These are phyloP conservation scores for Xerocomellus dryophilus DNA, from an alignment of 768 basidiomycete genomes.

Conservation along the genomic window DNA sequence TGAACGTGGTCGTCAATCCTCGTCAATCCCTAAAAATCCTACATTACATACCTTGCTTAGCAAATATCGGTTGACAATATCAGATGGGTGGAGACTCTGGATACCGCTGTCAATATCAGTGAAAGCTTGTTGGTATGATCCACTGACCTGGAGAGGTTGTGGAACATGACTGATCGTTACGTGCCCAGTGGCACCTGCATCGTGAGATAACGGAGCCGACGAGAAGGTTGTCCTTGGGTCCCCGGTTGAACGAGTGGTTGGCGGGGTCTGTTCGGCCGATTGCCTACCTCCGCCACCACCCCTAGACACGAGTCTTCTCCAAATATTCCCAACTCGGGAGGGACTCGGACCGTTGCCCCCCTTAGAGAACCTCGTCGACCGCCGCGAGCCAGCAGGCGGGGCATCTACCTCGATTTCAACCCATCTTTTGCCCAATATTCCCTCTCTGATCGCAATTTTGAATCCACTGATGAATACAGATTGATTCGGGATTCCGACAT, in stretches of 20 bases:
- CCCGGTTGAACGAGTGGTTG: not conserved
- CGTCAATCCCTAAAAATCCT: not conserved
- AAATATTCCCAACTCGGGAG: not conserved
- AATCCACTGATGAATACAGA: slow-evolving; percentile 23
- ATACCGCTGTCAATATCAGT: not conserved
- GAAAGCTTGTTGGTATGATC: no score
- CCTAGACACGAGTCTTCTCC: not conserved
- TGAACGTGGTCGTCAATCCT: no score
- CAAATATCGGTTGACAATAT: slow-evolving; percentile 13
- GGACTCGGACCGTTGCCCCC: not conserved
- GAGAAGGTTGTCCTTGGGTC: not conserved
- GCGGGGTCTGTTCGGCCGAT: not conserved
- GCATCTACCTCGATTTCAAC: slow-evolving; percentile 1
- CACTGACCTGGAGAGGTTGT: not conserved
- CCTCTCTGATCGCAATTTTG: slow-evolving; percentile 14
- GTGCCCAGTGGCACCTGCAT: not conserved
- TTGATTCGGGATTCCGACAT: slow-evolving; percentile 13
- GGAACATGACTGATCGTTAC: slow-evolving; percentile 3
- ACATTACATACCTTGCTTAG: not conserved
- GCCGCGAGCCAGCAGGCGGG: not conserved
- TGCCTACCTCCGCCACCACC: not conserved
- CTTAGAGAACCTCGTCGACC: not conserved
- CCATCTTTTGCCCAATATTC: slow-evolving; percentile 2
- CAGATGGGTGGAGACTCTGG: slow-evolving; percentile 13
- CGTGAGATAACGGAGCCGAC: not conserved